Conservation (phyloP, 805 yeast genomes). For the Cephaloascus albidus region DNA sequence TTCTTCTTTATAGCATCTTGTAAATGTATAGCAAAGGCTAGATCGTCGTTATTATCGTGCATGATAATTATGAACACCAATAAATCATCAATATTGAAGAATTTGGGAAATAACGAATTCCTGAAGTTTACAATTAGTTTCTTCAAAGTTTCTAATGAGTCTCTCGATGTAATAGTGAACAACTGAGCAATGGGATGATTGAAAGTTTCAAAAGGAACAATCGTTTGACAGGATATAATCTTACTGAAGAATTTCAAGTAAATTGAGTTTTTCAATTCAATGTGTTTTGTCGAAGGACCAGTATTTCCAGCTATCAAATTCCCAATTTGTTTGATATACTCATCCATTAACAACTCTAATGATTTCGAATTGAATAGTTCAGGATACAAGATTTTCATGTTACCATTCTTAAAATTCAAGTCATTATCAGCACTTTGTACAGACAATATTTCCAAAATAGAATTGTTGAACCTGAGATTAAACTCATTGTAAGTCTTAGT, state of each 20-base stretch:
- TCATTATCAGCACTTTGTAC: conserved; percentile 10
- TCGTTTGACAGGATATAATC: conserved; percentile 45
- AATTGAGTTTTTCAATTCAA: conserved; percentile 29
- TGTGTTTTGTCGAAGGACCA: conserved; percentile 12
- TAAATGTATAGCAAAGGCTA: conserved; percentile 11
- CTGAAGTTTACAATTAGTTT: conserved; percentile 46
- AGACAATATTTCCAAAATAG: conserved; percentile 22
- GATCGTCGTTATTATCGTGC: conserved; percentile 29
- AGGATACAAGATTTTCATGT: conserved; percentile 25
- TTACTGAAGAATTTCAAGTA: conserved; percentile 52
- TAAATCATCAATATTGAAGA: conserved; percentile 56
- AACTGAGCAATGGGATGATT: conserved; percentile 80
- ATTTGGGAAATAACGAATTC: conserved; percentile 42
- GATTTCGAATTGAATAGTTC: conserved; percentile 22
- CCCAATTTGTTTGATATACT: conserved; percentile 5
- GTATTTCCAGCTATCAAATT: conserved; percentile 29
- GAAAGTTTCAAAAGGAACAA: conserved; percentile 76
- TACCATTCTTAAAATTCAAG: conserved; percentile 9
- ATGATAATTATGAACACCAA: conserved; percentile 45
- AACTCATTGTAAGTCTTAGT: conserved; percentile 42
- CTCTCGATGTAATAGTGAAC: conserved; percentile 51
- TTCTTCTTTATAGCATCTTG: conserved; percentile 16
- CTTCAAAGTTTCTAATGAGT: conserved; percentile 47
- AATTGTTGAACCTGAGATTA: conserved; percentile 43
- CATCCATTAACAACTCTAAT: conserved; percentile 20